Evolutionary conservation across 345 rosid genomes (phyloP).

Genomic region (Cardamine occulta): DNA sequence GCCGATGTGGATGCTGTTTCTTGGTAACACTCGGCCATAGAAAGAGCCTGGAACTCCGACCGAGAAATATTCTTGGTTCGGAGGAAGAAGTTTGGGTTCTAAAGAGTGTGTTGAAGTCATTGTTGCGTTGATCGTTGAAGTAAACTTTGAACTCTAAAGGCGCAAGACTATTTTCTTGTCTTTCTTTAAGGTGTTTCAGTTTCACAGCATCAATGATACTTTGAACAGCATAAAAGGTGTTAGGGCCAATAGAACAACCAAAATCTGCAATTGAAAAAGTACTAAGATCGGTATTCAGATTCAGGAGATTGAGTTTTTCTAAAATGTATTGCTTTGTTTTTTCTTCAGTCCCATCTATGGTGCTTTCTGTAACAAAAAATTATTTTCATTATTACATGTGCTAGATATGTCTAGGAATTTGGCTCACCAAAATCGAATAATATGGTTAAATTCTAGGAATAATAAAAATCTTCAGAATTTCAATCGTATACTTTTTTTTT

Average conservation of each 20-base stretch:
- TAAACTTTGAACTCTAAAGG: slow-evolving; percentile 1
- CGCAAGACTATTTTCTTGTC: background rate
- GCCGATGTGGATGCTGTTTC: slow-evolving; percentile 14
- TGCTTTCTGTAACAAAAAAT: no score
- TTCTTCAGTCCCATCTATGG: no score
- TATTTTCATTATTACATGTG: no score
- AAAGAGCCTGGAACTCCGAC: slow-evolving; percentile 45
- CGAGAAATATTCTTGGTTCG: background rate
- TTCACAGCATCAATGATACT: slow-evolving; percentile 11
- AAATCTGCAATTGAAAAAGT: slow-evolving; percentile 4
- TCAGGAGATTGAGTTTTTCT: background rate
- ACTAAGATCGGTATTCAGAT: background rate
- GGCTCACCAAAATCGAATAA: no score
- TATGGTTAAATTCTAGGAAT: no score
- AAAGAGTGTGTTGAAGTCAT: slow-evolving; percentile 47
- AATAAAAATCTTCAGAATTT: no score
- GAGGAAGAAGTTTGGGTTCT: slow-evolving; percentile 17
- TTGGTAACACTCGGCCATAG: slow-evolving; percentile 38
- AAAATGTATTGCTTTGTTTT: no score
- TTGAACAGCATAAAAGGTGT: slow-evolving; percentile 5
- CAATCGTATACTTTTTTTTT: no score
- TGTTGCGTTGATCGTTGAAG: background rate
- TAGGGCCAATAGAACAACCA: slow-evolving; percentile 19
- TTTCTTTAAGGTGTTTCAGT: background rate
- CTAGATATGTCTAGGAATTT: no score